Evolutionary conservation across 2,329 filamentous ascomycete species (phyloP).

Genomic region (Colletotrichum tropicale): DNA sequence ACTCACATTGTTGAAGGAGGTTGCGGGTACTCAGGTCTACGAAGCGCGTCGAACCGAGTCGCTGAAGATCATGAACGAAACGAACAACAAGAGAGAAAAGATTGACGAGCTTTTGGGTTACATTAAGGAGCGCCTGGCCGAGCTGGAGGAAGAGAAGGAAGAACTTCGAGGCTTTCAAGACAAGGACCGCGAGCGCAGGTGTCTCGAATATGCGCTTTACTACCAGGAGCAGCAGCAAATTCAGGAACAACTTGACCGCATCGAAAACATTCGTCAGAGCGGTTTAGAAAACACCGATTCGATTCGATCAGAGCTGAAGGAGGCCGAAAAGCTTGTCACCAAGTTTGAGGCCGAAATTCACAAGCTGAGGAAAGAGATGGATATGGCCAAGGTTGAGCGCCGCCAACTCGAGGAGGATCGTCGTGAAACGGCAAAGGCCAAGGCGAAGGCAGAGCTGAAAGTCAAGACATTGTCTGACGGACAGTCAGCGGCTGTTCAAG

Average conservation of each 20-base stretch:
- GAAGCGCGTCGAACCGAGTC: conserved; percentile 91
- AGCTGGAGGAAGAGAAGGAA: conserved; percentile 96
- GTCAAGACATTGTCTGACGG: conserved; percentile 84
- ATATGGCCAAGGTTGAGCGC: conserved; percentile 84
- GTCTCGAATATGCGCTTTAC: conserved; percentile 93
- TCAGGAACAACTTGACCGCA: conserved; percentile 75
- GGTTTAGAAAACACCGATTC: conserved; percentile 86
- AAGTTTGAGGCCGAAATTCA: conserved; percentile 80
- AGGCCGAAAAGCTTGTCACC: conserved; percentile 80
- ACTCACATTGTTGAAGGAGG: conserved; percentile 89
- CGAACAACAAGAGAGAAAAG: conserved; percentile 90
- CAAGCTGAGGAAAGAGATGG: conserved; percentile 80
- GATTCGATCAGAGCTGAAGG: conserved; percentile 75
- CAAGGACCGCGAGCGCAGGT: conserved; percentile 89
- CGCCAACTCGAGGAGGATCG: conserved; percentile 89
- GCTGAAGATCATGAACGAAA: conserved; percentile 95
- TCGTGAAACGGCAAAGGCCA: conserved; percentile 76
- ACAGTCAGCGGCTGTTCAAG: conserved; percentile 77
- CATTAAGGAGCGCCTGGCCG: conserved; percentile 86
- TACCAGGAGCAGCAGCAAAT: conserved; percentile 86
- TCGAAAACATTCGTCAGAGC: conserved; percentile 81
- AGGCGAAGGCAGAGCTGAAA: conserved; percentile 86
- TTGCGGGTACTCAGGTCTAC: conserved; percentile 98
- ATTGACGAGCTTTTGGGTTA: conserved; percentile 92
- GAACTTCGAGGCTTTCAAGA: conserved; percentile 94